These are phyloP conservation scores for Talaromyces sp. DNA, from an alignment of 2,329 filamentous ascomycete species.

Conservation along the genomic window DNA sequence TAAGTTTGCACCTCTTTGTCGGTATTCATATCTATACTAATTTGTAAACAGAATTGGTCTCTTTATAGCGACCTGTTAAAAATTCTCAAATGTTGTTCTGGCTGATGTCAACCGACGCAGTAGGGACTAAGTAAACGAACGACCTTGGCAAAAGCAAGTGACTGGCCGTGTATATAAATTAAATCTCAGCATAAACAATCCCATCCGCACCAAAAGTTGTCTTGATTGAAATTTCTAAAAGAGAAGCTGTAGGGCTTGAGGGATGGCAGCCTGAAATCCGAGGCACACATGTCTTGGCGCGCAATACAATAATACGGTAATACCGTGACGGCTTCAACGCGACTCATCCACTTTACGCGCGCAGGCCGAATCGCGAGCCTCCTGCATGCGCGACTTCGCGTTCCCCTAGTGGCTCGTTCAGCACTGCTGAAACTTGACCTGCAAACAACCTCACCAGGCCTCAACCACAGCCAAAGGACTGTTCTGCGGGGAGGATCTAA, in stretches of 20 bases:
- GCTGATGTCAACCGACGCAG: background rate
- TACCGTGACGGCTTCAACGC: conserved; percentile 18
- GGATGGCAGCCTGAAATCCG: background rate
- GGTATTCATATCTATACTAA: conserved; percentile 10
- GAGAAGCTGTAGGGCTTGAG: background rate
- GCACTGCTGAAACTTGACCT: background rate
- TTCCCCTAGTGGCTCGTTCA: background rate
- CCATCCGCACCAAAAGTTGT: background rate
- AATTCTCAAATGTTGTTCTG: background rate
- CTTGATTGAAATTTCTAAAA: background rate
- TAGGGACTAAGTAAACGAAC: background rate
- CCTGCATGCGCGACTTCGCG: conserved; percentile 2
- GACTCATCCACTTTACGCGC: conserved; percentile 32
- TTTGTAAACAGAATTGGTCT: conserved; percentile 32
- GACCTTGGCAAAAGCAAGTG: background rate
- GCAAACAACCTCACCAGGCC: background rate
- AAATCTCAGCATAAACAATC: background rate
- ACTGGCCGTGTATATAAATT: background rate
- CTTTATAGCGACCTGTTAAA: conserved; percentile 38
- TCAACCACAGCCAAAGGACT: background rate
- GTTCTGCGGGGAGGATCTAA: background rate
- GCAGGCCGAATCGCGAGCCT: conserved; percentile 20
- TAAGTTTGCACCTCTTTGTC: conserved; percentile 22
- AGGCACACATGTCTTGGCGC: background rate
- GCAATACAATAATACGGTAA: background rate